Conservation (phyloP, 768 basidiomycete genomes). For the Paxillus ammoniavirescens region DNA sequence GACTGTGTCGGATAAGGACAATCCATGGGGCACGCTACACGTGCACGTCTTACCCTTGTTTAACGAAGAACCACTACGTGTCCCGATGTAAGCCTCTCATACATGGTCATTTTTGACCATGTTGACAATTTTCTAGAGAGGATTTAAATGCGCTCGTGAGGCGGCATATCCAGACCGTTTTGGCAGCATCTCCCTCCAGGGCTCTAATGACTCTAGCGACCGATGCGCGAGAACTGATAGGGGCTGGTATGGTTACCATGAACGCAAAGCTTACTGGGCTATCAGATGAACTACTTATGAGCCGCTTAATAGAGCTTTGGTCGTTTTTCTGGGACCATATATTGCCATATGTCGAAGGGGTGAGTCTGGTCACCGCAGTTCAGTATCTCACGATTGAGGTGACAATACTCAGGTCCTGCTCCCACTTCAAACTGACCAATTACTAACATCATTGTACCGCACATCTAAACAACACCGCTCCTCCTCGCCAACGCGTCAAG, state of each 20-base stretch:
- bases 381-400: neutral
- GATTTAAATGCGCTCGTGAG: slow-evolving; percentile 83
- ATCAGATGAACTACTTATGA: slow-evolving; percentile 77
- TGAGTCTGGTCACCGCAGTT: slow-evolving; percentile 35
- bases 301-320: slow-evolving; percentile 85
- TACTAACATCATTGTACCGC: slow-evolving; percentile 69
- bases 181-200: slow-evolving; percentile 71
- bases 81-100: slow-evolving; percentile 64
- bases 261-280: slow-evolving; percentile 77
- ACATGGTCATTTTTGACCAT: neutral
- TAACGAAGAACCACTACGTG: slow-evolving; percentile 82
- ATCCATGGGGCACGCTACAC: slow-evolving; percentile 81
- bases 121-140: slow-evolving; percentile 52
- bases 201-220: slow-evolving; percentile 71
- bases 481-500: slow-evolving; percentile 52
- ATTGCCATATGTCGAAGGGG: slow-evolving; percentile 84
- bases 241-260: slow-evolving; percentile 87
- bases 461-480: slow-evolving; percentile 53
- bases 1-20: slow-evolving; percentile 48
- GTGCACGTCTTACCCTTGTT: slow-evolving; percentile 89
- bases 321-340: slow-evolving; percentile 92
- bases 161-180: slow-evolving; percentile 70
- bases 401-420: slow-evolving; percentile 50
- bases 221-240: slow-evolving; percentile 81
- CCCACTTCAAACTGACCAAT: slow-evolving; percentile 59